Base-by-base conservation (phyloP, 345 rosid species). In the Eutrema heterophyllum region DNA sequence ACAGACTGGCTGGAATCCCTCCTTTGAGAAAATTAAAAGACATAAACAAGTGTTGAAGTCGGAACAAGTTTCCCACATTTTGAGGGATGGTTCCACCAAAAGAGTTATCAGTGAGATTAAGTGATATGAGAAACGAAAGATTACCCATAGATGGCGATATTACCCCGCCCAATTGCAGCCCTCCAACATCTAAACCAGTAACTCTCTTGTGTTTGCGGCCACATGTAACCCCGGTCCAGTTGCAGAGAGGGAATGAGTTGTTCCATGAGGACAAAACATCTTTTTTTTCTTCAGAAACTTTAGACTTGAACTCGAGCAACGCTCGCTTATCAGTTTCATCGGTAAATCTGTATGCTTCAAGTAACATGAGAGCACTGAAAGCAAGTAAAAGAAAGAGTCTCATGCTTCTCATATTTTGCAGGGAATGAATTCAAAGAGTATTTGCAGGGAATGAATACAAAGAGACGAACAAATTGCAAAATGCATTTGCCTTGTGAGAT, bases 141-240 rank as follows among this genome's bases (percentile, higher is more conserved):
- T 77, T 77, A 18, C 76, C 76, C 10, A 71, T 58, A 27, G 45
- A 43, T 5, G 81, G 76, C 3, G 72, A 55, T 14, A 71, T 15
- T 9, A 30, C 29, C 16, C 81, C 77, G 1, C n/a, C 10, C 8
- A 77, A 15, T 7, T 33, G 27, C 24, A 15, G 4, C 2, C 63
- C 46, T 7, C 12, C 11, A 11, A 71, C 33, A 12, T 77, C 61
- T 13, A 54, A 54, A 30, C 30, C 21, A 32, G 63, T 70, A 14
- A 54, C 59, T 8, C 59, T 54, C 36, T 54, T 54, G 39, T 54
- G 38, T 30, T 54, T 30, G 12, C 39, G 21, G 38, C 59, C 59
- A 30, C 59, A 54, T 56, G 7, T 16, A 33, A 71, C 46, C 12
- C 76, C 16, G 4, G 7, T 4, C 80, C 76, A 77, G 1, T 2